These are phyloP conservation scores for Beauveria sp. DNA, from an alignment of 2,329 filamentous ascomycete species.

Conservation along the genomic window DNA sequence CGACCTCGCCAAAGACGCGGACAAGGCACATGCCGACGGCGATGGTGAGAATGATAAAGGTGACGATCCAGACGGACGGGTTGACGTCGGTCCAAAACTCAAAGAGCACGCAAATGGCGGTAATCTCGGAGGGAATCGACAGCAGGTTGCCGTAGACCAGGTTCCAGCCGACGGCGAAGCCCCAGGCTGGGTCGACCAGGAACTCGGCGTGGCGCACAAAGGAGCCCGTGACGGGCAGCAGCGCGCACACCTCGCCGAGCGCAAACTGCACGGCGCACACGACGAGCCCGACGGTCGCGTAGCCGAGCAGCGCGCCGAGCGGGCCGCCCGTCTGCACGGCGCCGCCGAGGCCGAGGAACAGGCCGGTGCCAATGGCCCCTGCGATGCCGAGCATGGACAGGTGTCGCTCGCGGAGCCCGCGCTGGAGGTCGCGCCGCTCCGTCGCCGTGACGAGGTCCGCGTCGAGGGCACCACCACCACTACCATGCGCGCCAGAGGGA, in stretches of 20 bases:
- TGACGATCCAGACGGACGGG: constrained; percentile 40
- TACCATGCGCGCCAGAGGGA: no score
- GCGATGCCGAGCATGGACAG: constrained; percentile 57
- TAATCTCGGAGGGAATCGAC: constrained; percentile 52
- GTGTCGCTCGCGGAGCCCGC: constrained; percentile 41
- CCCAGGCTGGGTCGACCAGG: constrained; percentile 53
- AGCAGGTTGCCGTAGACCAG: constrained; percentile 47
- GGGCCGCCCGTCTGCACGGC: constrained; percentile 45
- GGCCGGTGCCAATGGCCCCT: constrained; percentile 52
- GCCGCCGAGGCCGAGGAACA: constrained; percentile 51
- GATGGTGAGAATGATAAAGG: constrained; percentile 44
- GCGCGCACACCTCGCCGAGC: constrained; percentile 51
- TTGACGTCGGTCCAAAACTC: constrained; percentile 56
- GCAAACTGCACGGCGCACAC: constrained; percentile 52
- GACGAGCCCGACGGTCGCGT: constrained; percentile 48
- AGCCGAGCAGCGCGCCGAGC: constrained; percentile 41
- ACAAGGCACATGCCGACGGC: constrained; percentile 52
- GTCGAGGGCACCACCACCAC: background rate
- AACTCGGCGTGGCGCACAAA: constrained; percentile 55
- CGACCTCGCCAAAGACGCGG: constrained; percentile 52
- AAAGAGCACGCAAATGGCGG: constrained; percentile 54
- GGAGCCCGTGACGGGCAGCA: constrained; percentile 54
- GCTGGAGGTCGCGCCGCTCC: constrained; percentile 42
- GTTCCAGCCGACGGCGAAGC: constrained; percentile 48
- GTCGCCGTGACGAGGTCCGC: constrained; percentile 38